Base-by-base conservation (phyloP, 495 filamentous ascomycete species). In the Tuber magnatum region DNA sequence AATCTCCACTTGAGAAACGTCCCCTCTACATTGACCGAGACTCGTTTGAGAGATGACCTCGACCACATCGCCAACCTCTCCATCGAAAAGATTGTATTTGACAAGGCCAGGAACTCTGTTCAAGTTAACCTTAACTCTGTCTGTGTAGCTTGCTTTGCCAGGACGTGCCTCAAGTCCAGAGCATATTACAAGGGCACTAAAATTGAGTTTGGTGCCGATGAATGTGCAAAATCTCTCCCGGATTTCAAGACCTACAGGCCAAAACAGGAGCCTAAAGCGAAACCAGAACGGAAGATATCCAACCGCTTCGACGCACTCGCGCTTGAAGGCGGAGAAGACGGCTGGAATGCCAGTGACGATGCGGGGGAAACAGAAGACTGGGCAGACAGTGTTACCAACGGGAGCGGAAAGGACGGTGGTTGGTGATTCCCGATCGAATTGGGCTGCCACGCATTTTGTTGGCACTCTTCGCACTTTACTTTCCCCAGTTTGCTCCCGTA, bases 61-160 rank as follows among this genome's bases (percentile, higher is more conserved):
- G 91, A 94, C 24, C 93, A 95, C 80, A 94, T 96, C 77, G 88
- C 94, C 82, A 92, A 92, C 78, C 85, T 94, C 16, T 86, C 91
- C 42, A 86, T 97, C 22, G 87, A 94, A 81, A 88, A 88, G 74
- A 85, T 94, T 35, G 84, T 85, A 46, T 90, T 91, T 82, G 82
- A 83, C 68, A 81, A 85, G 32, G 86, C 85, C 39, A 79, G 83
- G 46, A 88, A 88, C 81, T 90, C 87, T 56, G 87, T 88, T 83
- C 75, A 78, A 48, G 87, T 95, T 71, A 89, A 89, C 71, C 90
- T 90, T 14, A 96, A 94, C 82, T 93, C 92, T 1, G 87, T 97
- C 9, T 88, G 92, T 83, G 91, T 91, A 76, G 91, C 92, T 0
- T 86, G 92, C 35, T 92, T 91, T 81, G 92, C 92, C 20, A 86